A percentile compares a stretch with the other conserved stretches of the same genome.
Evolutionary conservation across 371 early-diverging fungal genomes (phyloP).

Genomic region (Choanephora cucurbitarum): DNA sequence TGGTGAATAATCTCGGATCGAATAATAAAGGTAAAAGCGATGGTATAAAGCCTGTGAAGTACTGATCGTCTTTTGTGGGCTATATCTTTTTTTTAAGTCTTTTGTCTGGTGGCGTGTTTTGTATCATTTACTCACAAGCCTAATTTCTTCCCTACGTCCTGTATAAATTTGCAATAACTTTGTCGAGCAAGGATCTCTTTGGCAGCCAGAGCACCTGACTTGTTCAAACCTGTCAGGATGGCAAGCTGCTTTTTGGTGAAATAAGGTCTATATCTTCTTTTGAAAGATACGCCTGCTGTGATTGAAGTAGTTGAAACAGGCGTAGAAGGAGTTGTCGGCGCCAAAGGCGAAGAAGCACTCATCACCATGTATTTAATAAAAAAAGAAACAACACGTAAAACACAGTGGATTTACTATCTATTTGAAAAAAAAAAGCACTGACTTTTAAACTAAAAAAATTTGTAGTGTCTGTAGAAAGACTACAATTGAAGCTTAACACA

Average conservation of each 20-base stretch:
- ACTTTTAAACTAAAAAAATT: too few relatives aligned
- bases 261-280: conserved; percentile 44
- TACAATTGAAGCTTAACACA: too few relatives aligned
- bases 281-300: conserved; percentile 36
- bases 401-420: background rate
- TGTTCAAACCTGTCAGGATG: conserved; percentile 32
- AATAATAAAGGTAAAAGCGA: conserved; percentile 68
- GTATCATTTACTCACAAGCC: conserved; percentile 39
- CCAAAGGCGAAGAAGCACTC: conserved; percentile 15
- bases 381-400: background rate
- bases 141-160: conserved; percentile 48
- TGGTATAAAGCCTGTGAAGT: conserved; percentile 75
- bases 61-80: conserved; percentile 72
- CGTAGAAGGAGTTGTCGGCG: conserved; percentile 30
- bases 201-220: conserved; percentile 16
- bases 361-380: conserved; percentile 1
- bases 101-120: background rate
- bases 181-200: conserved; percentile 40
- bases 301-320: conserved; percentile 25
- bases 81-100: conserved; percentile 17
- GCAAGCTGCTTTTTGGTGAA: conserved; percentile 47
- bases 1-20: conserved; percentile 49
- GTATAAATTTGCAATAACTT: conserved; percentile 51
- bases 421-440: too few relatives aligned
- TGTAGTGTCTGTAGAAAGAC: too few relatives aligned